These are phyloP conservation scores for Aspergillus sp. DNA, from an alignment of 2,329 filamentous ascomycete genomes.

Conservation along the genomic window DNA sequence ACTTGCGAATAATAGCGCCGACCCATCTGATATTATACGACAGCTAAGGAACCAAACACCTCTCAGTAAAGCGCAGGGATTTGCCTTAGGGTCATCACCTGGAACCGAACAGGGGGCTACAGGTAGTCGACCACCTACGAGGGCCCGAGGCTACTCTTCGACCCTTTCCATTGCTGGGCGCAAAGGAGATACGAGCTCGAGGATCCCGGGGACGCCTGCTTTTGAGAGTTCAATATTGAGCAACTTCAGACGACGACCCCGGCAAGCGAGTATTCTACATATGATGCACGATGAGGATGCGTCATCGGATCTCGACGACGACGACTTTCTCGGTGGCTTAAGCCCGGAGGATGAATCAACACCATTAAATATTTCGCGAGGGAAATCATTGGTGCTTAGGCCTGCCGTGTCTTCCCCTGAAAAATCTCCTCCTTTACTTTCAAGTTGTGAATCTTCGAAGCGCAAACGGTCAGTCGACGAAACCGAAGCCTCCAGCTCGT, in stretches of 20 bases:
- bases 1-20: constrained; percentile 6
- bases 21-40: constrained; percentile 19
- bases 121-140: constrained; percentile 35
- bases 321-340: constrained; percentile 45
- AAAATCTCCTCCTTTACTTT: constrained; percentile 24
- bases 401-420: constrained; percentile 24
- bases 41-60: constrained; percentile 33
- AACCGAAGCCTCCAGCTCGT: constrained; percentile 30
- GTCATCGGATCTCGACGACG: constrained; percentile 38
- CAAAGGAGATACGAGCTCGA: constrained; percentile 36
- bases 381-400: constrained; percentile 30
- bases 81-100: constrained; percentile 38
- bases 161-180: constrained; percentile 39
- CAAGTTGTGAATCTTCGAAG: constrained; percentile 35
- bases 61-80: constrained; percentile 29
- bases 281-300: constrained; percentile 44
- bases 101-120: constrained; percentile 31
- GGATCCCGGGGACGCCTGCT: constrained; percentile 40
- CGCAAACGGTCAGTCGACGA: constrained; percentile 34
- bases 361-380: constrained; percentile 38
- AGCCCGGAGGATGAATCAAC: constrained; percentile 48
- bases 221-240: constrained; percentile 46
- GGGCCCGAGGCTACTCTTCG: constrained; percentile 42
- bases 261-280: constrained; percentile 47
- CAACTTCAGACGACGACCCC: constrained; percentile 44